Conservation (phyloP, 192 early-diverging fungal species). For the Dissophora ornata region DNA sequence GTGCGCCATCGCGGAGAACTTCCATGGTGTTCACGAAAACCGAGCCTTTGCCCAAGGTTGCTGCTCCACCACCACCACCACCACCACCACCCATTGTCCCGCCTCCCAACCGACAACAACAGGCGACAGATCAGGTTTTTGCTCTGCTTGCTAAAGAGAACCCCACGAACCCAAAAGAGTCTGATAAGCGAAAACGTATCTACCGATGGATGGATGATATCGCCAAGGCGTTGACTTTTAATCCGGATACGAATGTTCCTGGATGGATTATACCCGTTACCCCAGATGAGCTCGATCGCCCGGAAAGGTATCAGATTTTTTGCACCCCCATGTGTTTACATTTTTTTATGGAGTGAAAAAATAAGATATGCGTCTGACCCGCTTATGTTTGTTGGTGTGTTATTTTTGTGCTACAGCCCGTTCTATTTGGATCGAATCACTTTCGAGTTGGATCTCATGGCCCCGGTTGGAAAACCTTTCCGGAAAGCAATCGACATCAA, state of each 20-base stretch:
- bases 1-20: no score
- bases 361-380: background rate
- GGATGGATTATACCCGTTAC: slow-evolving; percentile 47
- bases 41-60: background rate
- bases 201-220: slow-evolving; percentile 34
- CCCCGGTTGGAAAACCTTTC: slow-evolving; percentile 35
- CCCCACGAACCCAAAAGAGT: slow-evolving; percentile 34
- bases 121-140: slow-evolving; percentile 29
- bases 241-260: slow-evolving; percentile 27
- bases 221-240: slow-evolving; percentile 19
- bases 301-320: slow-evolving; percentile 19
- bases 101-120: no score
- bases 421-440: slow-evolving; percentile 49
- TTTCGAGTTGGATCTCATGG: slow-evolving; percentile 43
- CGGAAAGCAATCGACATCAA: slow-evolving; percentile 49
- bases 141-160: slow-evolving; percentile 28
- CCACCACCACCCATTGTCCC: background rate
- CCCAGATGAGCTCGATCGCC: slow-evolving; percentile 28
- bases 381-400: no score
- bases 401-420: background rate
- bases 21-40: background rate
- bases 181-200: slow-evolving; percentile 33
- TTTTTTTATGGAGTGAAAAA: no score
- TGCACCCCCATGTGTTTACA: background rate
- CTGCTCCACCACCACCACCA: no score